Percentiles rank a stretch among this genome's conserved stretches.
These are phyloP conservation scores for Geranomyces variabilis DNA, from an alignment of 192 early-diverging fungal species.

Conservation along the genomic window DNA sequence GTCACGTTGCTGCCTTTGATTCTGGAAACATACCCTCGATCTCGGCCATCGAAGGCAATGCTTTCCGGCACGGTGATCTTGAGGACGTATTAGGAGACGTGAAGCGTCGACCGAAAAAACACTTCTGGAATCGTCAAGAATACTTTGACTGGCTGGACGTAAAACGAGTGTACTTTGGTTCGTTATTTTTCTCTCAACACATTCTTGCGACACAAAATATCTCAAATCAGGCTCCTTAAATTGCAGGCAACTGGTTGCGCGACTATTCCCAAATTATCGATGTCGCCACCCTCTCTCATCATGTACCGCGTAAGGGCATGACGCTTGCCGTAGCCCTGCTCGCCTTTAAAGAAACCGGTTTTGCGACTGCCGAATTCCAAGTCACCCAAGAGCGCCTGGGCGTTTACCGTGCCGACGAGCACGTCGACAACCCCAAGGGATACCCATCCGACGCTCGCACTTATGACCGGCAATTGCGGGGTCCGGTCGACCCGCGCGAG, in stretches of 20 bases:
- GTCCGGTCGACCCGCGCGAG: conserved; percentile 9
- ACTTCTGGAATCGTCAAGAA: conserved; percentile 12
- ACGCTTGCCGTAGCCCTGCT: neutral
- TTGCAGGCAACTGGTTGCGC: conserved; percentile 18
- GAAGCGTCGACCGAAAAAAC: conserved; percentile 9
- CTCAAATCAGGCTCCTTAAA: neutral
- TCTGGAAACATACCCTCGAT: neutral
- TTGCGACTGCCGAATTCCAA: conserved; percentile 17
- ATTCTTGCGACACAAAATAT: neutral
- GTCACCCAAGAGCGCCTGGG: conserved; percentile 19
- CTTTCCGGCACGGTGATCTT: conserved; percentile 1
- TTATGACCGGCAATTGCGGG: conserved; percentile 13
- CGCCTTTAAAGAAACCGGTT: neutral
- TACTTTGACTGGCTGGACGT: conserved; percentile 28
- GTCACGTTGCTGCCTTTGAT: neutral
- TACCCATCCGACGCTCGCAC: conserved; percentile 17
- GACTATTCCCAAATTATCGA: conserved; percentile 23
- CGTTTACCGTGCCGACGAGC: conserved; percentile 16
- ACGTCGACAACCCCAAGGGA: conserved; percentile 27
- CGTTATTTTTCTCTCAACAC: conserved; percentile 2
- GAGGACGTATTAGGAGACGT: conserved; percentile 3
- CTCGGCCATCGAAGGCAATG: conserved; percentile 4
- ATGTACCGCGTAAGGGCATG: neutral
- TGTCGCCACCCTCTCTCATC: conserved; percentile 10
- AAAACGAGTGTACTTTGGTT: conserved; percentile 32